Evolutionary conservation across 495 filamentous ascomycete genomes (phyloP).

Genomic region (Annulohypoxylon nitens): DNA sequence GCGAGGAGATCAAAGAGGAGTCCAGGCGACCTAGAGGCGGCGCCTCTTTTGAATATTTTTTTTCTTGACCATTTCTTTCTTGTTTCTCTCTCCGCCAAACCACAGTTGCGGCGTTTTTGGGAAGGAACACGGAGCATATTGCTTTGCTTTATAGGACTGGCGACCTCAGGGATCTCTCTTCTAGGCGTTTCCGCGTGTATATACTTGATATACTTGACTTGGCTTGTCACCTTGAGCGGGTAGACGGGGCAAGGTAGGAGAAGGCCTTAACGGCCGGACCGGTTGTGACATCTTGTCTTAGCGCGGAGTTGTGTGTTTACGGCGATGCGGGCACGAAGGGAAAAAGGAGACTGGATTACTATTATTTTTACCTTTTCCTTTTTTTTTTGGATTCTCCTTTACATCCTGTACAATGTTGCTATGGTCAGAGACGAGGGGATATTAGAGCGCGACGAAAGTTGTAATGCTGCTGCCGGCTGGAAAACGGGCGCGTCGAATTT

Average conservation of each 20-base stretch:
- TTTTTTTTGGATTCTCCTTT: conserved; percentile 10
- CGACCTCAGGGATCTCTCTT: conserved; percentile 10
- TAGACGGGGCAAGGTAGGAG: conserved; percentile 16
- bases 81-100: conserved; percentile 1
- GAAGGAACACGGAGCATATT: conserved; percentile 13
- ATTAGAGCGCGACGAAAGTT: conserved; percentile 13
- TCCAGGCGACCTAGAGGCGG: conserved; percentile 29
- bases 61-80: not conserved
- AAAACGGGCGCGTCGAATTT: conserved; percentile 3
- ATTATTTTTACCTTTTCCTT: not conserved
- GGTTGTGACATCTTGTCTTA: conserved; percentile 31
- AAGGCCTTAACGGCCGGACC: not conserved
- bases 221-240: conserved; percentile 25
- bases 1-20: conserved; percentile 7
- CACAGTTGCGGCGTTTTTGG: conserved; percentile 26
- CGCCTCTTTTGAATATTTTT: conserved; percentile 14
- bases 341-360: conserved; percentile 29
- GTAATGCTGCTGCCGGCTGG: conserved; percentile 16
- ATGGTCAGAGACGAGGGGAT: not conserved
- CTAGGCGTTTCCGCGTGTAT: conserved; percentile 29
- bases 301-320: conserved; percentile 39
- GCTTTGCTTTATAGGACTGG: conserved; percentile 13
- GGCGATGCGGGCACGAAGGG: conserved; percentile 2
- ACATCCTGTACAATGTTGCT: not conserved
- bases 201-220: not conserved